phyloP scores from a whole-genome alignment of 208 protist species.

The Leishmania arabica region DNA sequence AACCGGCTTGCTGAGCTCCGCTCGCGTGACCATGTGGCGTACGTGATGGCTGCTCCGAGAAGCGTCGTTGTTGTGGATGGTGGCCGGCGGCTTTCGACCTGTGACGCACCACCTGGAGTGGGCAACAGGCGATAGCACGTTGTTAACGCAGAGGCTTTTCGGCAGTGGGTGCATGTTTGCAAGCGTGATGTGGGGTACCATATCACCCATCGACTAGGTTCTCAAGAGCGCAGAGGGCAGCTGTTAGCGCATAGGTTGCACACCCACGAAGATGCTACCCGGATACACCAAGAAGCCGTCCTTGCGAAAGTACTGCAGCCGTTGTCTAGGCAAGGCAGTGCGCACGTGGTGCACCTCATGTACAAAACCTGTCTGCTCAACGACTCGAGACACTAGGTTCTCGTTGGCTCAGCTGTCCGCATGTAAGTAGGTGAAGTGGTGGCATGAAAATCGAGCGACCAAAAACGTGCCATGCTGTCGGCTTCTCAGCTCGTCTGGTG shows the following conservation, averaged over 20 bases:
- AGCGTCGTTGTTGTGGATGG: slow-evolving; percentile 39
- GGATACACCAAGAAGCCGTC: slow-evolving; percentile 5
- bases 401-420: background rate
- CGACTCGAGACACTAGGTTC: background rate
- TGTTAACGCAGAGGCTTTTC: background rate
- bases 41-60: slow-evolving; percentile 26
- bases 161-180: background rate
- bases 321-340: background rate
- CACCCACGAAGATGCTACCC: background rate
- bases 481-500: background rate
- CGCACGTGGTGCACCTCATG: background rate
- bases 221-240: background rate
- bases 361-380: background rate
- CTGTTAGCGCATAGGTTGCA: background rate
- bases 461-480: background rate
- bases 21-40: slow-evolving; percentile 17
- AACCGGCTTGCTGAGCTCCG: slow-evolving; percentile 20
- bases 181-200: background rate
- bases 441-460: background rate
- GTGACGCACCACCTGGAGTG: background rate
- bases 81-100: slow-evolving; percentile 13
- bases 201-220: background rate
- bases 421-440: background rate
- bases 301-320: background rate
- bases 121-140: background rate